Evolutionary conservation across 129 eudicot genomes (phyloP).

Genomic region (Smallanthus sonchifolius): DNA sequence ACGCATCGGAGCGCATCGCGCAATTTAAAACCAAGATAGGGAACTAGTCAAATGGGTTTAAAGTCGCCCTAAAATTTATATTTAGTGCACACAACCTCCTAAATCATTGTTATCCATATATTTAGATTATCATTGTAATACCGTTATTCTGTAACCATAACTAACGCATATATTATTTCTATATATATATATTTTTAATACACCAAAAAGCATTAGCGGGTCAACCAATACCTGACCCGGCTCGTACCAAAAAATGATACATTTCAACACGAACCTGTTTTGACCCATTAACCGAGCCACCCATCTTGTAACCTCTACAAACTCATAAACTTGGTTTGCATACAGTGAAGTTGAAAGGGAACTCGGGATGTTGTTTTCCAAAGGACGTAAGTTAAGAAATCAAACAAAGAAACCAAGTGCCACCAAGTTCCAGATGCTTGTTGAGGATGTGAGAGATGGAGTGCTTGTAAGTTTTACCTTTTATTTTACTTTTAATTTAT

Average conservation of each 20-base stretch:
- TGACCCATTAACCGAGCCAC: background rate
- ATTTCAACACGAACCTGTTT: background rate
- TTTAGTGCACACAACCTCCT: background rate
- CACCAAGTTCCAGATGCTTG: constrained; percentile 81
- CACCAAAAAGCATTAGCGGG: background rate
- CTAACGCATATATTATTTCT: background rate
- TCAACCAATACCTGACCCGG: background rate
- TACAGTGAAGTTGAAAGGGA: constrained; percentile 94
- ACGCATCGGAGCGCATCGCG: no score
- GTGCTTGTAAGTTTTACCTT: constrained; percentile 64
- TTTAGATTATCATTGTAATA: background rate
- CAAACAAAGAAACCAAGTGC: constrained; percentile 58
- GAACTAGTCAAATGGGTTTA: no score
- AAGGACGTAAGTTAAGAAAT: constrained; percentile 59
- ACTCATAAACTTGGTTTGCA: constrained; percentile 7
- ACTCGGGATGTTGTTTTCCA: constrained; percentile 81
- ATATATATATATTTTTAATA: background rate
- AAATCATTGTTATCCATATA: background rate
- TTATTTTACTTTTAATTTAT: background rate
- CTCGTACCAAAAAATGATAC: background rate
- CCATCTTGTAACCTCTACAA: background rate
- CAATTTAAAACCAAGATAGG: no score
- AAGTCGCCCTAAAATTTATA: background rate
- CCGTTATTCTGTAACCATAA: background rate
- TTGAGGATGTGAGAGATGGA: constrained; percentile 95